phyloP scores from a whole-genome alignment of 2,329 filamentous ascomycete species.

The Purpureocillium lavendulum region DNA sequence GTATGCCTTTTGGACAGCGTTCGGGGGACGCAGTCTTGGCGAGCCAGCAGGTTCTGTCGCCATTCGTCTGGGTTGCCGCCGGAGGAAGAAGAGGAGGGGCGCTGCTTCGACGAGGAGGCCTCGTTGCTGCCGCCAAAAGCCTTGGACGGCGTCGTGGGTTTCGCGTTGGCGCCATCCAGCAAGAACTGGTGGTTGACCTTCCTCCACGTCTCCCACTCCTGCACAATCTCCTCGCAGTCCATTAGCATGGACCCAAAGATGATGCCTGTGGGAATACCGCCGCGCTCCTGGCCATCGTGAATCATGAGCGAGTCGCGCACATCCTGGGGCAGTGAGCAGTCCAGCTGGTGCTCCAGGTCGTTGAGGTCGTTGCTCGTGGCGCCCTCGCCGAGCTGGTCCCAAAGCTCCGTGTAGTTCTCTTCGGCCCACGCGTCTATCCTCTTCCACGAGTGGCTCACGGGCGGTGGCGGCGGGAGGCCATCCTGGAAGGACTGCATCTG shows the following conservation, averaged over 20 bases:
- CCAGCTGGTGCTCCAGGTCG: constrained; percentile 90
- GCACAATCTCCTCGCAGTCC: constrained; percentile 95
- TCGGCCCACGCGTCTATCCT: constrained; percentile 93
- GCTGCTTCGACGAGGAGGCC: constrained; percentile 60
- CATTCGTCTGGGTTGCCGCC: constrained; percentile 54
- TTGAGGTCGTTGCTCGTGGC: constrained; percentile 93
- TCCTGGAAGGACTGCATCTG: constrained; percentile 95
- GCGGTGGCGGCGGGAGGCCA: constrained; percentile 81
- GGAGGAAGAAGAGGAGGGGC: constrained; percentile 35
- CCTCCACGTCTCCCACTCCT: constrained; percentile 97
- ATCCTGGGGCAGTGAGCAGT: constrained; percentile 88
- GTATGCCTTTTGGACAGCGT: constrained; percentile 85
- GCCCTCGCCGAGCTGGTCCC: constrained; percentile 85
- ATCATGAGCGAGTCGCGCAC: constrained; percentile 83
- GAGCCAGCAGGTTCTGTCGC: constrained; percentile 75
- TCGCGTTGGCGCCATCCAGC: constrained; percentile 47
- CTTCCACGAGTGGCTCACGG: constrained; percentile 82
- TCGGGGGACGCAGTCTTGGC: constrained; percentile 85
- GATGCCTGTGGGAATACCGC: constrained; percentile 82
- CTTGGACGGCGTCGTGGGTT: constrained; percentile 59
- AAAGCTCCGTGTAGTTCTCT: constrained; percentile 90
- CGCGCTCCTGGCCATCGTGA: constrained; percentile 96
- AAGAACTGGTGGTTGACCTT: constrained; percentile 88
- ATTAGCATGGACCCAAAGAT: constrained; percentile 92
- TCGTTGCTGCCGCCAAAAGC: constrained; percentile 58